Evolutionary conservation across 192 early-diverging fungal species (phyloP).

Genomic region (Ambispora gerdemannii): DNA sequence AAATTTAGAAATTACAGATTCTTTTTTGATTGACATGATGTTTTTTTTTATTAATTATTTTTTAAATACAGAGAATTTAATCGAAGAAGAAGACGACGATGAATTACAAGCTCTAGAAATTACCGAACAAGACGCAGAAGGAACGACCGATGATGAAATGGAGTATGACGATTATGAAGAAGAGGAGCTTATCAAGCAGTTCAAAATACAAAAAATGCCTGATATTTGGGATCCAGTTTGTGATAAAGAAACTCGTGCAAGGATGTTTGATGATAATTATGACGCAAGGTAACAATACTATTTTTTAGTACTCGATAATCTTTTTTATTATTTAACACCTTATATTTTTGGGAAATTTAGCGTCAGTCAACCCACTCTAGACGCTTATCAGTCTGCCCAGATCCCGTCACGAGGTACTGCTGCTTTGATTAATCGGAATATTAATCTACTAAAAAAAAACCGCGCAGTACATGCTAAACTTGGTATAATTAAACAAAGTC

Average conservation of each 20-base stretch:
- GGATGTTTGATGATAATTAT: constrained; percentile 10
- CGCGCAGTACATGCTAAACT: constrained; percentile 47
- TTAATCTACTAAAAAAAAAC: constrained; percentile 42
- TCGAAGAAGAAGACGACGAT: neutral
- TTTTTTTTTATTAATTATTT: neutral
- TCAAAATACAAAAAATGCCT: constrained; percentile 22
- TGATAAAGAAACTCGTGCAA: constrained; percentile 15
- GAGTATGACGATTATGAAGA: constrained; percentile 19
- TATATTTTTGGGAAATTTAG: too few species aligned
- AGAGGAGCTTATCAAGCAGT: constrained; percentile 12
- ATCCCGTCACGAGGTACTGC: constrained; percentile 39
- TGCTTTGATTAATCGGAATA: constrained; percentile 43
- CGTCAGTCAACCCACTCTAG: constrained; percentile 38
- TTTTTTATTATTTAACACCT: constrained; percentile 34
- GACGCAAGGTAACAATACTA: neutral
- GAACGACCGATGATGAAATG: constrained; percentile 36
- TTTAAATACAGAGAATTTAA: neutral
- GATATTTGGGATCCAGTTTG: constrained; percentile 26
- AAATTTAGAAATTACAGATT: neutral
- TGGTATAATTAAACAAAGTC: constrained; percentile 19
- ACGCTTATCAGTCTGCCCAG: constrained; percentile 39
- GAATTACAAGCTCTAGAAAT: neutral
- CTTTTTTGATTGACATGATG: neutral
- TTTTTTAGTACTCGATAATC: neutral
- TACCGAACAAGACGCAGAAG: constrained; percentile 27